Base-by-base conservation (phyloP, 176 grass and related monocot species). In the Carex scoparia region DNA sequence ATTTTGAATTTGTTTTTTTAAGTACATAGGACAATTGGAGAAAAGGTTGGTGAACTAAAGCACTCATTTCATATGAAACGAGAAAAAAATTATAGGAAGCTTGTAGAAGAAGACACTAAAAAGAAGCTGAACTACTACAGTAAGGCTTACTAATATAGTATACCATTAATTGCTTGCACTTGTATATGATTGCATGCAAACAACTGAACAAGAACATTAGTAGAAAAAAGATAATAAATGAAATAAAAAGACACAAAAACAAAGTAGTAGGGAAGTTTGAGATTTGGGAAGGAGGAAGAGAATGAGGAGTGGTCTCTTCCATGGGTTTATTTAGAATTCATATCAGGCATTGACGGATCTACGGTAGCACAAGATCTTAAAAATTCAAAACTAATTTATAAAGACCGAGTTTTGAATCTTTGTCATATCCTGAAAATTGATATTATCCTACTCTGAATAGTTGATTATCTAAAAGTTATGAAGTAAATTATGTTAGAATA, bases 31-130 rank as follows among this genome's bases (percentile, higher is more conserved):
- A 48, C 15, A 46, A 23, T 72, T 72, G 38, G 7, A 55, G 23
- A 14, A 56, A 76, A 77, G 10, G 72, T 77, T 77, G 72, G 72
- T 55, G 27, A 77, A 55, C 72, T 55, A 77, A 56, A 55, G 49
- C 72, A 32, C 72, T 56, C 48, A 14, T 54, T 55, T 76, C 42
- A 51, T 74, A 74, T 74, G 32, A 9, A 65, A 32, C 33, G 33
- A 35, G 13, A 65, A 4, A 4, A 31, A 12, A 32, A 4, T 31
- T 65, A 11, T 31, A 58, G 15, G 28, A 32, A 65, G 2, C 2
- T 32, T 65, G 10, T 6, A 68, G 4, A 37, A 7, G 5, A 46
- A 5, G 32, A 35, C 5, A 19, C 12, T 14, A 28, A 0, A 31
- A 76, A 76, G 23, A 76, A 76, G 48, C 12, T 55, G 19, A 77